Evolutionary conservation across 768 basidiomycete genomes (phyloP).

Genomic region (Amanita fuliginea): DNA sequence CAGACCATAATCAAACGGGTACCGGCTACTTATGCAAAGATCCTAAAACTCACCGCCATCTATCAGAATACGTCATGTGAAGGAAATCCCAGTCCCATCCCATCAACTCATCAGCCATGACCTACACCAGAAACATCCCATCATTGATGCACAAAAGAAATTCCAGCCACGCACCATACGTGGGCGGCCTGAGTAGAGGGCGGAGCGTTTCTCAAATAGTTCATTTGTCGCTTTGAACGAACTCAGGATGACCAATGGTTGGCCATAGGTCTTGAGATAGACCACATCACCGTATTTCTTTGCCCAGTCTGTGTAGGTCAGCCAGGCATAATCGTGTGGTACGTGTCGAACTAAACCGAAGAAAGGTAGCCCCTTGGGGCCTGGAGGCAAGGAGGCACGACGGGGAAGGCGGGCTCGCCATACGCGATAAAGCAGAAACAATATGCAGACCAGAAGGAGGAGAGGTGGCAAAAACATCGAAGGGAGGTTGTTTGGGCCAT

Average conservation of each 20-base stretch:
- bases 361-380: constrained; percentile 21
- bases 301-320: constrained; percentile 21
- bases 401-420: neutral
- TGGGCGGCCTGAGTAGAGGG: constrained; percentile 34
- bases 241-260: constrained; percentile 27
- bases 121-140: neutral
- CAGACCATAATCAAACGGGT: neutral
- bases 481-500: constrained; percentile 1
- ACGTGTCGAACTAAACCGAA: constrained; percentile 22
- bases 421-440: neutral
- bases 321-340: constrained; percentile 18
- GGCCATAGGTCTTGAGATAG: constrained; percentile 23
- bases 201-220: constrained; percentile 33
- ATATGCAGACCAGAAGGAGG: neutral
- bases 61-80: constrained; percentile 19
- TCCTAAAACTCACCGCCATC: constrained; percentile 14
- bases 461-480: neutral
- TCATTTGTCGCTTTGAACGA: constrained; percentile 26
- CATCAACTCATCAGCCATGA: constrained; percentile 2
- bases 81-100: constrained; percentile 23
- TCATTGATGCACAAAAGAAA: neutral
- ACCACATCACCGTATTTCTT: constrained; percentile 18
- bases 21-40: neutral
- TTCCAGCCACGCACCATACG: constrained; percentile 12
- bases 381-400: constrained; percentile 19